phyloP scores from a whole-genome alignment of 176 grass and related monocot species.

The Avena sativa region DNA sequence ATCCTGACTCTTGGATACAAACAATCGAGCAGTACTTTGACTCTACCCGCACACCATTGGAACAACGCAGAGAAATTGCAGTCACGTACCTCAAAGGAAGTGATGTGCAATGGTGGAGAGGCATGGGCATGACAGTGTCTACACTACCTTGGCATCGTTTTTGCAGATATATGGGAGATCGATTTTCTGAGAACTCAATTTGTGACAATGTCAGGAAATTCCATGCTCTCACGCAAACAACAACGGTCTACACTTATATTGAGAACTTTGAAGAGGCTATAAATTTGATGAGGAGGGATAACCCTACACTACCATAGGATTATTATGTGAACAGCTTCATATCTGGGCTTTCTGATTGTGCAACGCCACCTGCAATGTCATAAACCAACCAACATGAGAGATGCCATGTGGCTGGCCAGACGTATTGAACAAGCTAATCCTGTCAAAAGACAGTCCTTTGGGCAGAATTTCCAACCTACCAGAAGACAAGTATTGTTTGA shows the following conservation, averaged over 20 bases:
- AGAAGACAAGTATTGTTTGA: no score
- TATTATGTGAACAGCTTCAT: neutral
- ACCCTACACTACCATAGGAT: neutral
- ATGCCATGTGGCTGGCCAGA: no score
- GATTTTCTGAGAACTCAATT: neutral
- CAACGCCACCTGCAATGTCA: neutral
- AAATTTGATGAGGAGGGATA: neutral
- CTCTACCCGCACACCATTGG: neutral
- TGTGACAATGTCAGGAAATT: neutral
- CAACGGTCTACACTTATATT: accelerated
- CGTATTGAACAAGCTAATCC: no score
- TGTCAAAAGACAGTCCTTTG: no score
- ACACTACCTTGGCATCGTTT: no score
- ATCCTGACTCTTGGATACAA: neutral
- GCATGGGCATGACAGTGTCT: neutral
- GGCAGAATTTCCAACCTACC: no score
- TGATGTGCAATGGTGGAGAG: neutral
- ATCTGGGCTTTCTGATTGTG: neutral
- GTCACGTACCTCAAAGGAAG: neutral
- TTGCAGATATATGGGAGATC: no score
- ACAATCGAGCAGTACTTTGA: neutral
- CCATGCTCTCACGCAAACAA: neutral
- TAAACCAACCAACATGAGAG: neutral
- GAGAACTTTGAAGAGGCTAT: neutral
- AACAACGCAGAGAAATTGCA: neutral